Evolutionary conservation across 2,329 filamentous ascomycete genomes (phyloP).

Genomic region (Stromatinia cepivora): DNA sequence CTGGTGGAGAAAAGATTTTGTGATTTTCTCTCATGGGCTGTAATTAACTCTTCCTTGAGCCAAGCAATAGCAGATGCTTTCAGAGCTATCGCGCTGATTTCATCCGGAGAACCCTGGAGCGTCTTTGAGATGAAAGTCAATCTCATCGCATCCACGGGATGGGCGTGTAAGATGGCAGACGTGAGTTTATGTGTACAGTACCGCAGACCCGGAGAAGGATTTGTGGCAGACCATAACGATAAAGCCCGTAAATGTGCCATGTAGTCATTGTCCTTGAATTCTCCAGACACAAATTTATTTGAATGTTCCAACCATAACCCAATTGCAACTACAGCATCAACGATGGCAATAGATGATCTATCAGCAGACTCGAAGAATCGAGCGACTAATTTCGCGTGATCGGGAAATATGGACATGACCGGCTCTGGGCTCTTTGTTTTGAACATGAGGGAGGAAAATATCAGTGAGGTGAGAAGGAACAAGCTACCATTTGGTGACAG

Average conservation of each 20-base stretch:
- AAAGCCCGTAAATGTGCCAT: constrained; percentile 59
- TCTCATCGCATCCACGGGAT: constrained; percentile 59
- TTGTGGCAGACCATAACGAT: constrained; percentile 43
- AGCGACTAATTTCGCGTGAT: constrained; percentile 56
- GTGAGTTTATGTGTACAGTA: constrained; percentile 43
- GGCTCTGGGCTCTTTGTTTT: constrained; percentile 55
- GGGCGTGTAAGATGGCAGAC: constrained; percentile 49
- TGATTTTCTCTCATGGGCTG: constrained; percentile 39
- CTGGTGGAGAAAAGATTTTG: constrained; percentile 50
- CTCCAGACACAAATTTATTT: constrained; percentile 45
- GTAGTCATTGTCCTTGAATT: constrained; percentile 46
- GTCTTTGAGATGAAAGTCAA: constrained; percentile 64
- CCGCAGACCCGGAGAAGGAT: constrained; percentile 43
- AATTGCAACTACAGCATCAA: constrained; percentile 60
- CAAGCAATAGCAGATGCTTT: constrained; percentile 64
- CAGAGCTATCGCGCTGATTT: constrained; percentile 52
- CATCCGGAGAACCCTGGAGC: constrained; percentile 59
- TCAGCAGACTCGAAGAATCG: constrained; percentile 55
- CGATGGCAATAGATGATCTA: constrained; percentile 49
- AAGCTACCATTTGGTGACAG: constrained; percentile 60
- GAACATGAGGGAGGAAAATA: constrained; percentile 63
- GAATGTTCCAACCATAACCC: constrained; percentile 59
- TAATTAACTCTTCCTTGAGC: constrained; percentile 62
- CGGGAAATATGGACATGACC: constrained; percentile 58
- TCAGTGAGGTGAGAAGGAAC: constrained; percentile 60